Conservation (phyloP, 75 land plant species). For the Sequoia sempervirens region DNA sequence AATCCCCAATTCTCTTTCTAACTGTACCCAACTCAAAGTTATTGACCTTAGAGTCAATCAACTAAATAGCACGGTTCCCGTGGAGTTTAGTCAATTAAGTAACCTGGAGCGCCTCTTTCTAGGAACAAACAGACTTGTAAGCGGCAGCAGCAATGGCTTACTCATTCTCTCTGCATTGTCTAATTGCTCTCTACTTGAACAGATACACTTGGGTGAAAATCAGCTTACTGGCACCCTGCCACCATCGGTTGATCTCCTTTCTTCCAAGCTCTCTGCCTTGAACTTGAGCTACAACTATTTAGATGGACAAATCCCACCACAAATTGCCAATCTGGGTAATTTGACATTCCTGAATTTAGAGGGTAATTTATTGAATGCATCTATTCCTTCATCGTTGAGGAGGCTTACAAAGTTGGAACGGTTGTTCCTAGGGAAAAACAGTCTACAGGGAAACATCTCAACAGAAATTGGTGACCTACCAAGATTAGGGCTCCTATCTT, state of each 20-base stretch:
- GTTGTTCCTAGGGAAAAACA: constrained; percentile 20
- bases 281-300: constrained; percentile 17
- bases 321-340: constrained; percentile 18
- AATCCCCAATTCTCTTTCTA: constrained; percentile 32
- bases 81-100: constrained; percentile 7
- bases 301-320: constrained; percentile 32
- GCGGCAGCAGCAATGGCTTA: constrained; percentile 8
- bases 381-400: constrained; percentile 40
- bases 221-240: constrained; percentile 31
- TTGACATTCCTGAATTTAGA: constrained; percentile 15
- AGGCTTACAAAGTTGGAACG: constrained; percentile 16
- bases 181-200: constrained; percentile 20
- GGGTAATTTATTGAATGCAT: constrained; percentile 26
- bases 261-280: constrained; percentile 16
- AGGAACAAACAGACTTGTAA: constrained; percentile 30
- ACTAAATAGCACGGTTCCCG: constrained; percentile 10
- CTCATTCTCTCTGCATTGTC: constrained; percentile 40
- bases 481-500: constrained; percentile 37
- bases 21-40: constrained; percentile 31
- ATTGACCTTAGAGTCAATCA: constrained; percentile 11
- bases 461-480: constrained; percentile 24
- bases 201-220: constrained; percentile 17
- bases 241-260: constrained; percentile 21
- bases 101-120: constrained; percentile 13
- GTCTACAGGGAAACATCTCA: constrained; percentile 39